These are phyloP conservation scores for Solanum stenotomum DNA, from an alignment of 257 asterid species.

Conservation along the genomic window DNA sequence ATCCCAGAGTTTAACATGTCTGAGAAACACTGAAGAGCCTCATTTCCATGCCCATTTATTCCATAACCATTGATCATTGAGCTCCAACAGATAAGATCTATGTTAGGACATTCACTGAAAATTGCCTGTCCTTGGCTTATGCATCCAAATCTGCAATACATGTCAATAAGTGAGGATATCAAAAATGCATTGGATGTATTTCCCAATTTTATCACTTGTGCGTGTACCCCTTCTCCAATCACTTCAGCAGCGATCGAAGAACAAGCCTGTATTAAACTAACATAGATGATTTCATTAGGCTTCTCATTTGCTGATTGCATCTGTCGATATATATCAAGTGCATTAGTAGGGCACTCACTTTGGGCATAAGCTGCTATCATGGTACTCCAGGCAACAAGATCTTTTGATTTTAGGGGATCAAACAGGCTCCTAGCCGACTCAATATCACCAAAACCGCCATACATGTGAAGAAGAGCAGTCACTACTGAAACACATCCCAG, in stretches of 20 bases:
- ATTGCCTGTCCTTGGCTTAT: conserved; percentile 37
- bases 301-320: conserved; percentile 51
- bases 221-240: conserved; percentile 53
- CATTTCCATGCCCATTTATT: conserved; percentile 61
- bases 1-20: conserved; percentile 49
- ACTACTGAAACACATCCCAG: conserved; percentile 20
- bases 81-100: conserved; percentile 84
- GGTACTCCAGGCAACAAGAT: conserved; percentile 70
- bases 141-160: conserved; percentile 73
- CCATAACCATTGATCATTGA: conserved; percentile 87
- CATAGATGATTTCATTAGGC: conserved; percentile 62
- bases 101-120: conserved; percentile 35
- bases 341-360: conserved; percentile 30
- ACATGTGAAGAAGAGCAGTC: conserved; percentile 61
- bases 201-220: conserved; percentile 41
- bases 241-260: conserved; percentile 29
- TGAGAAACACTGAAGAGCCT: conserved; percentile 58
- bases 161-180: conserved; percentile 48
- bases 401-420: conserved; percentile 38
- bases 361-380: conserved; percentile 57
- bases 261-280: conserved; percentile 55
- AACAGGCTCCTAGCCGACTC: conserved; percentile 47
- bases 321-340: conserved; percentile 31
- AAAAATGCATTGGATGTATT: conserved; percentile 36
- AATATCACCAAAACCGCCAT: conserved; percentile 43